Base-by-base conservation (phyloP, 2,329 filamentous ascomycete genomes). In the Tolypocladium endophyticum region DNA sequence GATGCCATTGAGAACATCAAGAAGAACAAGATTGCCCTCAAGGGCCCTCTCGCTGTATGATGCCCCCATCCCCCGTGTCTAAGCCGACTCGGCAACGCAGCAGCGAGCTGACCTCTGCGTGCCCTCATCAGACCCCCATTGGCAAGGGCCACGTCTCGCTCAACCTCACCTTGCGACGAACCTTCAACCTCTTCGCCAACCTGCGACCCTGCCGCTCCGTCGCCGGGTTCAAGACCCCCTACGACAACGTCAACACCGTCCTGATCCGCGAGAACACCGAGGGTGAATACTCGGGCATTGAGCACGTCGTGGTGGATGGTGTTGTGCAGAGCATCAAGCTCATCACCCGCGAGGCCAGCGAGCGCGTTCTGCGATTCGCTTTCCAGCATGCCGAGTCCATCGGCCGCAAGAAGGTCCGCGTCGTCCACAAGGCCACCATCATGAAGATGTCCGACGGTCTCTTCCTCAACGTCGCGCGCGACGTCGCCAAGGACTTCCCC, bases 391-490 rank as follows among this genome's bases (percentile, higher is more conserved):
- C 94, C 68, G 84, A 94, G 77, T 86, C 90, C 69, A 89, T 97
- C 72, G 92, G 92, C 79, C 90, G 90, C 82, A 92, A 87, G 75
- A 97, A 97, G 89, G 93, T 97, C 71, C 91, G 92, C 72, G 93
- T 92, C 62, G 92, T 97, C 65, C 94, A 99, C 89, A 99, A 99
- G 86, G 94, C 94, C 76, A 97, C 94, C 73, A 99, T 99, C 81
- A 99, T 99, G 94, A 99, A 99, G 87, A 96, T 97, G 90, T 93
- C 89, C 74, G 94, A 99, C 76, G 94, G 94, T 80, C 90, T 99
- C 63, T 99, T 99, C 87, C 85, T 99, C 68, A 89, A 84, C 77
- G 91, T 89, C 64, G 94, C 88, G 68, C 81, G 87, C 68, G 85
- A 94, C 63, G 86, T 99, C 67, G 83, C 91, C 76, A 96, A 96